phyloP scores from a whole-genome alignment of 345 rosid species.

The Eucalyptus dawsonii region DNA sequence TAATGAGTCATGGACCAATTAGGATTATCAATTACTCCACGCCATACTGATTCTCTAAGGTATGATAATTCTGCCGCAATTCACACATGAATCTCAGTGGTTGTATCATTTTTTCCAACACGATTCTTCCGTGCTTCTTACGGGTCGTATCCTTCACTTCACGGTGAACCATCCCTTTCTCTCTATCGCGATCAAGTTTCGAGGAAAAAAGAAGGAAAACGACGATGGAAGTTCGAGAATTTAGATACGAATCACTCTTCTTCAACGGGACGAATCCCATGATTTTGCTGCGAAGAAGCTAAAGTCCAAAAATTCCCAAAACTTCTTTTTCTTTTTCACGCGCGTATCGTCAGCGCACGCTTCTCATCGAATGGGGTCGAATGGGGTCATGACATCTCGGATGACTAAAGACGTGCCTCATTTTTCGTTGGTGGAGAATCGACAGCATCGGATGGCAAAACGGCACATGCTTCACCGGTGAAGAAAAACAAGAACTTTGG shows the following conservation, averaged over 20 bases:
- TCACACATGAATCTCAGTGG: background rate
- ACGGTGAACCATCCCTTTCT: background rate
- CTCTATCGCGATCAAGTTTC: background rate
- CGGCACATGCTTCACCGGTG: background rate
- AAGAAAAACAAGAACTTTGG: background rate
- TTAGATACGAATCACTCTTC: background rate
- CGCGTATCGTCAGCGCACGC: background rate
- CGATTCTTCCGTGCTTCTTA: background rate
- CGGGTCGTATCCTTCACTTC: background rate
- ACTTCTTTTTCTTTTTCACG: background rate
- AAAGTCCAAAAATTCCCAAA: background rate
- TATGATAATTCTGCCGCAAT: background rate
- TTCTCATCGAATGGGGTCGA: background rate
- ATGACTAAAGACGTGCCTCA: background rate
- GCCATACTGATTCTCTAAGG: fast-evolving
- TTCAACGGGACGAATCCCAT: background rate
- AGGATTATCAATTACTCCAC: background rate
- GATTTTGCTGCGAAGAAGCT: background rate
- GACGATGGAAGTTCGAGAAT: background rate
- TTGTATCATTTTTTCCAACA: background rate
- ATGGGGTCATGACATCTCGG: background rate
- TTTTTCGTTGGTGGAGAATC: background rate
- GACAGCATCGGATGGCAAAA: background rate
- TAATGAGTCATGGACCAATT: fast-evolving
- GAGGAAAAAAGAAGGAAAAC: background rate